Evolutionary conservation across 768 basidiomycete genomes (phyloP), one percentile per base, ranked within the genome.

Genomic region (Termitomyces bulborhizus): DNA sequence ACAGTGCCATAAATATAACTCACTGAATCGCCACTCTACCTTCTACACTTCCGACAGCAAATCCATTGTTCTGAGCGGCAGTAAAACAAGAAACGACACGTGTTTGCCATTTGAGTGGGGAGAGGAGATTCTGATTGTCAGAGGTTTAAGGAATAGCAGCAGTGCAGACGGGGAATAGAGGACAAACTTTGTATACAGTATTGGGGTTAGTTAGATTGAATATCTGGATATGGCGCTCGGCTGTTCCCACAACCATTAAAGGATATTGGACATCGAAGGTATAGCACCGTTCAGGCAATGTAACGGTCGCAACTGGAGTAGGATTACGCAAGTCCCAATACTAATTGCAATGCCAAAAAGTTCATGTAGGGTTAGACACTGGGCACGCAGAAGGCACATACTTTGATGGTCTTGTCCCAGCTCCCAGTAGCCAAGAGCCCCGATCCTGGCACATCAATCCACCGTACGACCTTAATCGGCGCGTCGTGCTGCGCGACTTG

Each of bases 331-430:
- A 69, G 70, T 97, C 93, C 95, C 95, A 98, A 64, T 97, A 98
- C 93, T 97, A 62, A 18, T 12, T 40, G 27, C 12, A 3, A 56
- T 21, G 31, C 18, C 21, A 2, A 24, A 32, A 29, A 46, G 29
- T 13, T 34, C 45, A 40, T 16, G 39, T 15, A 29, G 26, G 16
- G 16, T n/a, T 21, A 12, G 8, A 18, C 27, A 24, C 27, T 11
- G 37, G 12, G 15, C 6, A 18, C 24, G 26, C 51, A 29, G 37
- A 57, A 32, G 60, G 57, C 3, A 65, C 72, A 53, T 60, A 94
- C 95, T 79, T 94, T 96, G 66, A 98, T 71, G 1, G 92, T 96
- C 73, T 96, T 96, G 70, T 99, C 96, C 97, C 97, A 99, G 51
- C 93, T 93, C 9, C 94, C 97, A 1, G 96, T 98, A 12, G 86